phyloP scores from a whole-genome alignment of 2,329 filamentous ascomycete species.

The Scorias spongiosa region DNA sequence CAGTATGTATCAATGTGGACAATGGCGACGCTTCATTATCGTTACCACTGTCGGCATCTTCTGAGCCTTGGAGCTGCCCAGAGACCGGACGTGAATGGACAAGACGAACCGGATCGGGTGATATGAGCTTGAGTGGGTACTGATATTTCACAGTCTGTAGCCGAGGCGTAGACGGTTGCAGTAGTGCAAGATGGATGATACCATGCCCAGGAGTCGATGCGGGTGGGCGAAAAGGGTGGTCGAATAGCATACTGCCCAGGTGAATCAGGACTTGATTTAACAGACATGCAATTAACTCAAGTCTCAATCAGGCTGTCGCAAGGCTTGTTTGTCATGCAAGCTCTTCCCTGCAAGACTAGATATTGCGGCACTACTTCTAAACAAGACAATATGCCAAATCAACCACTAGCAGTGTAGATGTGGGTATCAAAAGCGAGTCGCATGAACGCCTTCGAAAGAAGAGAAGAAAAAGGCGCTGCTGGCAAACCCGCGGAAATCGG shows the following conservation, averaged over 20 bases:
- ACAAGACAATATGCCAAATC: no score
- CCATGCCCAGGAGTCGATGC: conserved; percentile 65
- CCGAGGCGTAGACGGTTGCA: conserved; percentile 56
- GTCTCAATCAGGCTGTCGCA: no score
- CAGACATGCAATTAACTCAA: not conserved
- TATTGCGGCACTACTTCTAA: no score
- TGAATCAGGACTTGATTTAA: conserved; percentile 1
- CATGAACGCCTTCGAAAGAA: no score
- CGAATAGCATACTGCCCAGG: conserved; percentile 11
- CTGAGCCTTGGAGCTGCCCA: not conserved
- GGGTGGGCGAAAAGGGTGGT: conserved; percentile 62
- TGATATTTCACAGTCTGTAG: conserved; percentile 69
- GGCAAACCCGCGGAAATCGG: no score
- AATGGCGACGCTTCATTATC: conserved; percentile 16
- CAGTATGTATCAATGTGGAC: conserved; percentile 45
- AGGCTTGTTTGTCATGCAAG: no score
- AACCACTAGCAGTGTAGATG: no score
- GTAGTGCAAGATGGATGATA: conserved; percentile 54
- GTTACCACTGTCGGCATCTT: conserved; percentile 2
- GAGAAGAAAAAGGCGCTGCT: no score
- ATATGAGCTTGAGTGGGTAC: conserved; percentile 88
- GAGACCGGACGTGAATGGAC: conserved; percentile 2
- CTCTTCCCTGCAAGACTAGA: no score
- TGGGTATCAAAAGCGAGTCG: no score
- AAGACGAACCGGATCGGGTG: conserved; percentile 51